A percentile compares a stretch with the other conserved stretches of the same genome.
phyloP scores from a whole-genome alignment of 83 land plant species.

The Picea abies region DNA sequence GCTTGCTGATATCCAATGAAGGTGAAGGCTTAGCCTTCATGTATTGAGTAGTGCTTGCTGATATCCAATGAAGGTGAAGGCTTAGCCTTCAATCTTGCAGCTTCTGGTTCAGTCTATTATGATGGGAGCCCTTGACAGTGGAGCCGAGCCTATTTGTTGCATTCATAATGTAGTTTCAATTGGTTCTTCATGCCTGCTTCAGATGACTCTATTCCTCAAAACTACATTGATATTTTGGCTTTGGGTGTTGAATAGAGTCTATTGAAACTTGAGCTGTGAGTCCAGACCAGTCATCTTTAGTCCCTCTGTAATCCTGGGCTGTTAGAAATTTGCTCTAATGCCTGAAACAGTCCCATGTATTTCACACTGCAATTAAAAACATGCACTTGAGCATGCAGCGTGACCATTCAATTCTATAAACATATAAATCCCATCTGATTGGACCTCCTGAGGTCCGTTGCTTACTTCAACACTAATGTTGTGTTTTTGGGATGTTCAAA shows the following conservation, averaged over 20 bases:
- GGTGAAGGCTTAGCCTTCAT: slow-evolving; percentile 4
- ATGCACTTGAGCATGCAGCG: not conserved
- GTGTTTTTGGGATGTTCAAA: not conserved
- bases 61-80: not conserved
- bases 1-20: not conserved
- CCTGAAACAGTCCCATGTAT: not conserved
- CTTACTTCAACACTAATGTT: not conserved
- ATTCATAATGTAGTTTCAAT: not conserved
- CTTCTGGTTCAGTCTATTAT: not conserved
- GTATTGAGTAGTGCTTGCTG: not conserved
- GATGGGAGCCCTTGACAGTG: not conserved
- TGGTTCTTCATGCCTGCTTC: not conserved
- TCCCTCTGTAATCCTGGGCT: not conserved
- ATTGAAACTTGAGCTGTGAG: not conserved
- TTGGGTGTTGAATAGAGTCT: not conserved
- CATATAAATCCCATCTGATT: not conserved
- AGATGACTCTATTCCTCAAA: not conserved
- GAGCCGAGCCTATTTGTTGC: not conserved
- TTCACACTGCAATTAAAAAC: not conserved
- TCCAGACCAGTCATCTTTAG: too few relatives aligned
- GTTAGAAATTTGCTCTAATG: not conserved
- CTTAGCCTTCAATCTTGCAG: slow-evolving; percentile 4
- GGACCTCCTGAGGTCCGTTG: not conserved
- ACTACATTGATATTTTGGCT: not conserved
- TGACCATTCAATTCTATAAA: not conserved